Percentiles rank a stretch among this genome's conserved stretches.
Evolutionary conservation across 2,329 filamentous ascomycete genomes (phyloP).

Genomic region (Rachicladosporium sp.): DNA sequence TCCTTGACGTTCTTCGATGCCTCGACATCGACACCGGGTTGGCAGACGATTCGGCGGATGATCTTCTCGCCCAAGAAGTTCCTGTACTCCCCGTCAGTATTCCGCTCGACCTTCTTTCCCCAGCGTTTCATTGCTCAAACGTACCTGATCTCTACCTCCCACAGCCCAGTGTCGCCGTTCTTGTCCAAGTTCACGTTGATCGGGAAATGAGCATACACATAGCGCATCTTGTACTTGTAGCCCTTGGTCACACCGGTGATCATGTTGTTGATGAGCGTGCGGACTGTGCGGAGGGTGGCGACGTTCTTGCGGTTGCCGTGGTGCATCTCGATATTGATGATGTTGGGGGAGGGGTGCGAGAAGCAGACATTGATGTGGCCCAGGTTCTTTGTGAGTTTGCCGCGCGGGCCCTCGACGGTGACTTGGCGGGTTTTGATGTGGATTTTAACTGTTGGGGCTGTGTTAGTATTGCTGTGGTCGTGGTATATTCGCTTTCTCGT

Average conservation of each 20-base stretch:
- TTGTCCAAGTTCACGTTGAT: constrained; percentile 99
- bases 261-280: constrained; percentile 96
- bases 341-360: constrained; percentile 69
- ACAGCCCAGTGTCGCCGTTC: constrained; percentile 78
- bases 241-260: constrained; percentile 97
- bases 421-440: constrained; percentile 92
- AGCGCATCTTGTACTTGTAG: constrained; percentile 99
- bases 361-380: constrained; percentile 95
- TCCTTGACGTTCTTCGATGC: constrained; percentile 91
- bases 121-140: constrained; percentile 21
- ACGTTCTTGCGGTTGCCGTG: constrained; percentile 97
- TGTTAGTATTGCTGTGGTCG: constrained; percentile 11
- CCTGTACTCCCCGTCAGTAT: constrained; percentile 32
- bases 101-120: background rate
- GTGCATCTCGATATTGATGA: constrained; percentile 96
- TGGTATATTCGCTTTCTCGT: background rate
- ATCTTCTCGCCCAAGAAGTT: constrained; percentile 99
- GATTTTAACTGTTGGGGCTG: constrained; percentile 66
- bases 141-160: constrained; percentile 94
- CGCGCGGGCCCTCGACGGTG: constrained; percentile 93
- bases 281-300: constrained; percentile 94
- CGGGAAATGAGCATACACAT: constrained; percentile 99
- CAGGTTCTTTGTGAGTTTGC: constrained; percentile 95
- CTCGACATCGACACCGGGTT: constrained; percentile 79
- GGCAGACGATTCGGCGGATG: constrained; percentile 83